Evolutionary conservation across 805 yeast species (phyloP).

Genomic region (Kazachstania viticola): DNA sequence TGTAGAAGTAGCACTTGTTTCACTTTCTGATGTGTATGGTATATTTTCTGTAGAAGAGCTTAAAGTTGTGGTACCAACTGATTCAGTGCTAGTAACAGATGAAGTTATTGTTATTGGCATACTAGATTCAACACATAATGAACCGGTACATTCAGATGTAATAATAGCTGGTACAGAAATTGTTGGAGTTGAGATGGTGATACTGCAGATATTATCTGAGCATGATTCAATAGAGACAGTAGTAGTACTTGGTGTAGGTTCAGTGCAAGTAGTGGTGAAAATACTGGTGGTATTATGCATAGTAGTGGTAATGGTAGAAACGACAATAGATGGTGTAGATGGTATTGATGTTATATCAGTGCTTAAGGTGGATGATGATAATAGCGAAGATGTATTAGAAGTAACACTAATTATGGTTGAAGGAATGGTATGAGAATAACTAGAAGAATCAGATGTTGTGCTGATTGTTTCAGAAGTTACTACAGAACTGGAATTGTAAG

Average conservation of each 20-base stretch:
- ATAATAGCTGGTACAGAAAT: background rate
- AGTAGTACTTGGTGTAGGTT: background rate
- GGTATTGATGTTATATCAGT: no score
- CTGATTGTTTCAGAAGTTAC: no score
- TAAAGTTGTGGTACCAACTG: background rate
- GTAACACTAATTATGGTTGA: background rate
- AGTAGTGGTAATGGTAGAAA: background rate
- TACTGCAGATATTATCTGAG: slow-evolving; percentile 1
- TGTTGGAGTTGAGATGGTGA: no score
- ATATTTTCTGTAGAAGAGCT: background rate
- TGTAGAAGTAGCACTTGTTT: background rate
- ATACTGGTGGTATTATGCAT: background rate
- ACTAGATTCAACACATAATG: no score
- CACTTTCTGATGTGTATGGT: no score
- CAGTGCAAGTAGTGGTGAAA: background rate
- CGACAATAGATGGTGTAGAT: no score
- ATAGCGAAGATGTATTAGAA: background rate
- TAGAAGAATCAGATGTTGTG: no score
- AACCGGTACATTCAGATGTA: background rate
- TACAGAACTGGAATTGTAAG: no score
- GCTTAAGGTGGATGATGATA: no score
- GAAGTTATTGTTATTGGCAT: background rate
- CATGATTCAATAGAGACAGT: slow-evolving; percentile 3
- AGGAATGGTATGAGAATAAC: no score
- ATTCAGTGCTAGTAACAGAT: background rate